A percentile compares a stretch with the other conserved stretches of the same genome.
Evolutionary conservation across 140 eudicot genomes (phyloP).

Genomic region (Stevia rebaudiana): DNA sequence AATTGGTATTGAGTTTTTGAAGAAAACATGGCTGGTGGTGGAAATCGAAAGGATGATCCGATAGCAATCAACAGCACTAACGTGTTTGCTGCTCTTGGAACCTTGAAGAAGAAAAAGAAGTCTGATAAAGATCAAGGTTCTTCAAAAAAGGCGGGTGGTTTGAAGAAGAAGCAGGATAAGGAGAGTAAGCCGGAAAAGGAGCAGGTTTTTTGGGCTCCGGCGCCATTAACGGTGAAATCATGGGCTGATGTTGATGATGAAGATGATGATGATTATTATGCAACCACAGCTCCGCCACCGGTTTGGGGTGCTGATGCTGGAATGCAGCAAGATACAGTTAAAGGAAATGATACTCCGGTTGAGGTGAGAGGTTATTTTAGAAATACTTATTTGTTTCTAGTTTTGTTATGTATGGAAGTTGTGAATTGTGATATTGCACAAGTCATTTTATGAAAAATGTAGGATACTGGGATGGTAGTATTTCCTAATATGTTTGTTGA

Average conservation of each 20-base stretch:
- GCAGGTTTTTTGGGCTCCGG: slow-evolving; percentile 73
- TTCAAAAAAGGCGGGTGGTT: slow-evolving; percentile 37
- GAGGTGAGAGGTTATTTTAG: slow-evolving; percentile 36
- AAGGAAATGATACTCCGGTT: slow-evolving; percentile 32
- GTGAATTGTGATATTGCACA: not conserved
- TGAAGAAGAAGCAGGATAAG: slow-evolving; percentile 42
- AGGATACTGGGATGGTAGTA: not conserved
- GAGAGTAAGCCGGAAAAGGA: slow-evolving; percentile 38
- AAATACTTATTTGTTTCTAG: not conserved
- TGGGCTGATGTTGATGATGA: slow-evolving; percentile 99
- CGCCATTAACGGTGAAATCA: slow-evolving; percentile 58
- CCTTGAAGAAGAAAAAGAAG: slow-evolving; percentile 79
- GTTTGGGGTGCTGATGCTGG: slow-evolving; percentile 34
- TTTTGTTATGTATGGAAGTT: not conserved
- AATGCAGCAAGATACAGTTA: slow-evolving; percentile 35
- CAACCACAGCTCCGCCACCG: slow-evolving; percentile 63
- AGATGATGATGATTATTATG: slow-evolving; percentile 82
- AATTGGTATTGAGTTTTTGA: slow-evolving; percentile 5
- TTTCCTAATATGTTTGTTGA: not conserved
- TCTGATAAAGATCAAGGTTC: slow-evolving; percentile 37
- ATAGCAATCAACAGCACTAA: slow-evolving; percentile 60
- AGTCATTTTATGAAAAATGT: not conserved
- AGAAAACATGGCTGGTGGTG: slow-evolving; percentile 78
- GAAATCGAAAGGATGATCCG: slow-evolving; percentile 59
- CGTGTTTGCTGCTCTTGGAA: slow-evolving; percentile 84